Base-by-base conservation (phyloP, 768 basidiomycete species). In the Xanthoconium purpureum region DNA sequence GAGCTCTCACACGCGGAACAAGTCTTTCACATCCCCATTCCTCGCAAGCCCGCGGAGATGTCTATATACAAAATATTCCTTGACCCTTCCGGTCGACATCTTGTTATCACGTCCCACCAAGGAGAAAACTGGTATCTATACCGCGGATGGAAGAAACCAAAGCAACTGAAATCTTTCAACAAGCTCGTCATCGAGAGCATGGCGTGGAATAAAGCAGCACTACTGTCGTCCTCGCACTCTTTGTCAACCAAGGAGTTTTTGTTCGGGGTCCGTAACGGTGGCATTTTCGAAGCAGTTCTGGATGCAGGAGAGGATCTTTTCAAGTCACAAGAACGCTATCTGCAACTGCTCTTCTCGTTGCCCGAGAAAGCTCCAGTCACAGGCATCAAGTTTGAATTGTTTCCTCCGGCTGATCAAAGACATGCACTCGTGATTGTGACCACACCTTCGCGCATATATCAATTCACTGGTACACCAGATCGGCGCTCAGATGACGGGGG, bases 41-140 rank as follows among this genome's bases (percentile, higher is more conserved):
- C 85, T 18, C 80, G 85, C 56, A 91, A 90, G 69, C 79, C 83
- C 1, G 74, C 78, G n/a, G 89, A 93, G 57, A 82, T 91, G 77
- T 77, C 80, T 9, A 84, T 98, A 46, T 75, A 88, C 76, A 88
- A 88, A 66, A 73, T 98, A 50, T 98, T 94, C 74, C 83, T 91
- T 68, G 95, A 98, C 71, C 95, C 95, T 14, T 89, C 94, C 0
- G 95, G 95, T 5, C 80, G 90, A 35, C 97, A 98, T 74, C 82
- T 96, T 48, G 73, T 98, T 40, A 79, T 96, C 51, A 91, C 92
- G 0, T 94, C 94, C 10, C 77, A 76, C 13, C 85, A 92, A 64
- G 94, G 94, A 49, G 95, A 99, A 68, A 95, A 92, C 58, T 98
- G 91, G 86, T 98, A 98, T 68, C 75, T 94, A 5, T 94, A 84